Conservation (phyloP, 192 early-diverging fungal species). For the Backusella westeae region DNA sequence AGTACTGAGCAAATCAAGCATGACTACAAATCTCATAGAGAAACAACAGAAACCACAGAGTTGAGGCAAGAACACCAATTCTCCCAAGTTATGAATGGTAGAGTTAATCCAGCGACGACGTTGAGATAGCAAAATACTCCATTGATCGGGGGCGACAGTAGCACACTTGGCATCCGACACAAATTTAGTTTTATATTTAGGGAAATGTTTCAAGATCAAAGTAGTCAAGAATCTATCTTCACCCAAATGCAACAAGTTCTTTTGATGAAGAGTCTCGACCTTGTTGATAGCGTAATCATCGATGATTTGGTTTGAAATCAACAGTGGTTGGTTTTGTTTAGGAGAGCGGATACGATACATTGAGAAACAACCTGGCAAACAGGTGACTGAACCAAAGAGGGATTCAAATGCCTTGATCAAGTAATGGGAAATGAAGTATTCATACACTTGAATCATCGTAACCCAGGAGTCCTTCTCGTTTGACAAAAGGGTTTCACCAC, state of each 20-base stretch:
- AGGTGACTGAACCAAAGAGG: constrained; percentile 93
- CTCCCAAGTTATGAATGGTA: constrained; percentile 96
- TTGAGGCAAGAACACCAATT: constrained; percentile 88
- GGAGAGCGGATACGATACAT: constrained; percentile 95
- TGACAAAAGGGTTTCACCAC: constrained; percentile 91
- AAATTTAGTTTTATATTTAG: constrained; percentile 92
- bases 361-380: constrained; percentile 97
- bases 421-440: constrained; percentile 97
- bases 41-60: constrained; percentile 97
- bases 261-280: constrained; percentile 96
- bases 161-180: constrained; percentile 87
- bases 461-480: constrained; percentile 93
- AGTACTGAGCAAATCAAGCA: constrained; percentile 90
- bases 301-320: constrained; percentile 86
- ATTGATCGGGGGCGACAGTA: constrained; percentile 92
- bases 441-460: constrained; percentile 98
- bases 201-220: constrained; percentile 94
- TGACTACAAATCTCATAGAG: constrained; percentile 94
- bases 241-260: constrained; percentile 96
- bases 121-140: constrained; percentile 91
- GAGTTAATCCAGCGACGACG: constrained; percentile 99
- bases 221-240: constrained; percentile 98
- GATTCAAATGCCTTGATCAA: constrained; percentile 97
- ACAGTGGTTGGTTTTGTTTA: constrained; percentile 82
- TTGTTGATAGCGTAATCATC: constrained; percentile 89